Evolutionary conservation across 306 rosid species (phyloP).

Genomic region (Calophaca sinica): DNA sequence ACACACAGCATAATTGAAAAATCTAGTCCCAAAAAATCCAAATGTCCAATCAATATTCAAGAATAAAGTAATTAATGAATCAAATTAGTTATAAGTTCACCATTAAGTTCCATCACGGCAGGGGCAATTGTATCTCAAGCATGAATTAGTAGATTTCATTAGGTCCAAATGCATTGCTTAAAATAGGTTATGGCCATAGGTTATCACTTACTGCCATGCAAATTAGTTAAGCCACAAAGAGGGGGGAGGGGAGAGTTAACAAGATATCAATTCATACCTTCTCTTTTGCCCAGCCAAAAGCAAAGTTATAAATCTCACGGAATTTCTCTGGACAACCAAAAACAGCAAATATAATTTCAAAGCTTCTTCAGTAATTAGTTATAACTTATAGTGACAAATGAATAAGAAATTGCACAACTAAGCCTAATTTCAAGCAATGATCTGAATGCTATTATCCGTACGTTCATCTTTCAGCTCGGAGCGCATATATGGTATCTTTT

Average conservation of each 20-base stretch:
- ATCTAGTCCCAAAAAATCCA: too few species aligned
- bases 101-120: too few species aligned
- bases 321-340: conserved; percentile 81
- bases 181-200: too few species aligned
- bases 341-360: conserved; percentile 46
- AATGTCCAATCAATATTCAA: too few species aligned
- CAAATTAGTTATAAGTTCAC: too few species aligned
- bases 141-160: too few species aligned
- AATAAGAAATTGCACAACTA: conserved; percentile 34
- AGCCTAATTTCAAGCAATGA: conserved; percentile 21
- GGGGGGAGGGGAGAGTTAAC: conserved; percentile 3
- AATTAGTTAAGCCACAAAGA: neutral
- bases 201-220: too few species aligned
- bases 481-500: conserved; percentile 90
- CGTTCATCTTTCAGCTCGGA: conserved; percentile 96
- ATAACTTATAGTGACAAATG: conserved; percentile 16
- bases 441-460: conserved; percentile 51
- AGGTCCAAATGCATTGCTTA: too few species aligned
- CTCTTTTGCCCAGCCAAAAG: conserved; percentile 99
- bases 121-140: too few species aligned
- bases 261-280: conserved; percentile 63
- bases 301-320: conserved; percentile 94
- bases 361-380: conserved; percentile 31
- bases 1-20: neutral
- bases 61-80: too few species aligned